A percentile compares a stretch with the other conserved stretches of the same genome.
Conservation (phyloP, 345 rosid genomes). For the Eutrema japonicum region DNA sequence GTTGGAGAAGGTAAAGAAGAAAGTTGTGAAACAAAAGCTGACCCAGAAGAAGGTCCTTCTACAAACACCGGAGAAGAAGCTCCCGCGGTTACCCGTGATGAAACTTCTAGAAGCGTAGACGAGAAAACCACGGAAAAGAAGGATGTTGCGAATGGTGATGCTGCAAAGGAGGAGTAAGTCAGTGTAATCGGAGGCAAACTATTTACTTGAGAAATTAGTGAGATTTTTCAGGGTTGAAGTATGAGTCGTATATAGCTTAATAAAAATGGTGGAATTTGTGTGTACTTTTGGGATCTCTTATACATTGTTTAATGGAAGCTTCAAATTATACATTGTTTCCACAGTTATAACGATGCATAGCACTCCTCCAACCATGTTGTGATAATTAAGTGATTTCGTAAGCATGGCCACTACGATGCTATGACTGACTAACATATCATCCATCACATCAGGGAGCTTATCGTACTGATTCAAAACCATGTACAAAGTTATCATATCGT, state of each 20-base stretch:
- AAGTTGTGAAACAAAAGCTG: slow-evolving; percentile 46
- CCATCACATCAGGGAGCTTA: no score
- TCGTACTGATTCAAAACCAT: no score
- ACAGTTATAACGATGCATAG: no score
- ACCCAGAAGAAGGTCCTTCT: slow-evolving; percentile 53
- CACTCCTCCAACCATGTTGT: no score
- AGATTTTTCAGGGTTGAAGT: slow-evolving; percentile 8
- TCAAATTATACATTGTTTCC: neutral
- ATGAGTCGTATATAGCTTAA: slow-evolving; percentile 38
- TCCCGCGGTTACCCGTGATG: slow-evolving; percentile 19
- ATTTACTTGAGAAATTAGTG: neutral
- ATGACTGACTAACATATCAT: no score
- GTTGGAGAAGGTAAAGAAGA: slow-evolving; percentile 54
- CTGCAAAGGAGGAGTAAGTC: slow-evolving; percentile 29
- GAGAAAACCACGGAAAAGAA: slow-evolving; percentile 34
- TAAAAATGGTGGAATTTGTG: slow-evolving; percentile 17
- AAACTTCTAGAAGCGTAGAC: slow-evolving; percentile 33
- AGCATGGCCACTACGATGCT: no score
- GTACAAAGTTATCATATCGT: no score
- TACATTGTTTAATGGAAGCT: slow-evolving; percentile 21
- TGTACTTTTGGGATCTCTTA: slow-evolving; percentile 18
- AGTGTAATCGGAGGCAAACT: neutral
- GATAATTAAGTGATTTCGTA: no score
- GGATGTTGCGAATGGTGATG: slow-evolving; percentile 34
- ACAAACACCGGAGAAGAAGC: slow-evolving; percentile 34